Base-by-base conservation (phyloP, 2,329 filamentous ascomycete species). In the Coniochaeta sp. region DNA sequence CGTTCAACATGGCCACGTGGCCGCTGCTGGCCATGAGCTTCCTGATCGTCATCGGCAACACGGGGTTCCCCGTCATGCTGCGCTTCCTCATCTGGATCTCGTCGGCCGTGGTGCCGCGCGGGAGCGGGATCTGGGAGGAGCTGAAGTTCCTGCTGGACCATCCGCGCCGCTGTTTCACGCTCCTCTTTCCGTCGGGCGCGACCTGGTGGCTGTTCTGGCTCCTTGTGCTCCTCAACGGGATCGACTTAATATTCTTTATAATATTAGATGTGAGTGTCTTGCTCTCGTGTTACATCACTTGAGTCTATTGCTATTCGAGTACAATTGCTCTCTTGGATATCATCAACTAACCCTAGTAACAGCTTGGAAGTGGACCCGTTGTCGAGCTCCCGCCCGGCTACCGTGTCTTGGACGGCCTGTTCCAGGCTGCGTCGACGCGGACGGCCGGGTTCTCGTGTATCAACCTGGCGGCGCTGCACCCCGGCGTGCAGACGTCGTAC, bases 191-290 rank as follows among this genome's bases (percentile, higher is more conserved):
- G 0, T 88, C 89, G 0, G 87, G 86, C 59, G 91, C 93, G 1
- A 98, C 91, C 1, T 98, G 95, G 95, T 96, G 92, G 91, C 80
- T 99, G 0, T 96, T 98, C 70, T 89, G 86, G 74, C 89, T 97
- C 32, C 79, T 99, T 7, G 79, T 96, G 4, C 71, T 88, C 2
- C 80, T 99, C 62, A 99, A 99, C 70, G 86, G 82, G 10, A 76
- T 96, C 34, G 95, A 99, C 74, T 69, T 98, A 64, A 80, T 98
- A 54, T 90, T 98, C 69, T 99, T 97, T 72, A 87, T 97, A 62
- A 84, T 98, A 62, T 84, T 99, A 17, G 95, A 99, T 79, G 86
- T 92, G 73, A 79, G 87, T 81, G 38, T 22, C 17, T 28, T 56
- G 14, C 30, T 36, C 7, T 5, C 17, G 16, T 56, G 26, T 8